These are phyloP conservation scores for Oryza punctata DNA, from an alignment of 176 grass and related monocot species.

Conservation along the genomic window DNA sequence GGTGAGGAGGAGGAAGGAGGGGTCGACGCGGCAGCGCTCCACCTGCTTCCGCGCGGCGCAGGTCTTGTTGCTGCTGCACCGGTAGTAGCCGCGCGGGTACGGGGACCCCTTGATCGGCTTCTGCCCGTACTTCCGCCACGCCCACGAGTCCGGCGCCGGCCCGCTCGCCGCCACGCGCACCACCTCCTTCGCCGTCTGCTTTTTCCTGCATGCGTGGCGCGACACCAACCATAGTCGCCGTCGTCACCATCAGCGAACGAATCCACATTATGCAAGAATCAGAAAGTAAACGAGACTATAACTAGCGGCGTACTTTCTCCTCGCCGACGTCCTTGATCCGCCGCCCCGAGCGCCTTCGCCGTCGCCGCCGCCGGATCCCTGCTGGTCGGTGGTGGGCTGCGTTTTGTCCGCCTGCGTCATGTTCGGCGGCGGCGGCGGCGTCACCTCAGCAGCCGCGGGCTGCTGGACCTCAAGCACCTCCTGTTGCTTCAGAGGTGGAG, in stretches of 20 bases:
- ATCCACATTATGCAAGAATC: background rate
- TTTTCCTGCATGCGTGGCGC: constrained; percentile 54
- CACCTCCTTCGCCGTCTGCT: constrained; percentile 60
- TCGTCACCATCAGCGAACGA: background rate
- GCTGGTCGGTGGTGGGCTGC: background rate
- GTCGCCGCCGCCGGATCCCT: background rate
- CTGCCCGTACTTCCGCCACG: constrained; percentile 97
- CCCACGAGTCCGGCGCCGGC: constrained; percentile 69
- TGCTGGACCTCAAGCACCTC: no score
- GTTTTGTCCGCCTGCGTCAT: background rate
- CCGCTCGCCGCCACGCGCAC: constrained; percentile 48
- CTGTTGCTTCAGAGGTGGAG: no score
- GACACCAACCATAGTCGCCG: no score
- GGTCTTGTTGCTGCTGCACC: constrained; percentile 69
- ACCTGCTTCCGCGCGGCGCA: constrained; percentile 79
- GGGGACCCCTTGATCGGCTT: constrained; percentile 96
- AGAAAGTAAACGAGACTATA: background rate
- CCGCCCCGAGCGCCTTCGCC: background rate
- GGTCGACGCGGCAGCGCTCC: constrained; percentile 68
- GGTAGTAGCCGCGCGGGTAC: constrained; percentile 76
- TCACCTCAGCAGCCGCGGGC: background rate
- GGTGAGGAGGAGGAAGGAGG: constrained; percentile 56
- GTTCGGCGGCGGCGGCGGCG: background rate
- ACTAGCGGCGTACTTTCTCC: constrained; percentile 51
- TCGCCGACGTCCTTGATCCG: constrained; percentile 49